phyloP scores from a whole-genome alignment of 2,329 filamentous ascomycete species.

The Rhexocercosporidium sp. region DNA sequence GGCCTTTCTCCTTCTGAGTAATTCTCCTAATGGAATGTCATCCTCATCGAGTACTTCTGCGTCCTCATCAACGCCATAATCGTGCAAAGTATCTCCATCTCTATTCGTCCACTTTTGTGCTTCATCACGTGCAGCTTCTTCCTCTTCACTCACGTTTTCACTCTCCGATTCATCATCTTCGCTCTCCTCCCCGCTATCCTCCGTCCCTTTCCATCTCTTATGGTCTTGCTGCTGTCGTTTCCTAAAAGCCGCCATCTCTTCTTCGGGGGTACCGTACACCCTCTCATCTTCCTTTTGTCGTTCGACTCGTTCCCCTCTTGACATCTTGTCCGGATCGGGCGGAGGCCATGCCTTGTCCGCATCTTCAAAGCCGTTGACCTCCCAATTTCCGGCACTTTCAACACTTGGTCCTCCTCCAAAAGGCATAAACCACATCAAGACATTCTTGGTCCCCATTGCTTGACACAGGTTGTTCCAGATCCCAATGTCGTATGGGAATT shows the following conservation, averaged over 20 bases:
- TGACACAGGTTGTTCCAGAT: slow-evolving; percentile 75
- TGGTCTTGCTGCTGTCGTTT: slow-evolving; percentile 56
- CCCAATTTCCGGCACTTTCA: slow-evolving; percentile 57
- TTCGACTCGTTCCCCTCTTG: slow-evolving; percentile 23
- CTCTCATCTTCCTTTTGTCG: slow-evolving; percentile 18
- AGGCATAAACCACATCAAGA: slow-evolving; percentile 72
- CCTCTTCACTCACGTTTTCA: slow-evolving; percentile 41
- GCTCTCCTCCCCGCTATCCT: slow-evolving; percentile 32
- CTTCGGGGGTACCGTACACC: slow-evolving; percentile 42
- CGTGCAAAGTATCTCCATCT: slow-evolving; percentile 74
- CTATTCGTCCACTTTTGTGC: slow-evolving; percentile 68
- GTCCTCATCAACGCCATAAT: slow-evolving; percentile 83
- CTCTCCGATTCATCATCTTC: slow-evolving; percentile 38
- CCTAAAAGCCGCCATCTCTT: slow-evolving; percentile 53
- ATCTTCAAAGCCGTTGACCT: slow-evolving; percentile 80
- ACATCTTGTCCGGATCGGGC: slow-evolving; percentile 64
- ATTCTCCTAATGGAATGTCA: slow-evolving; percentile 72
- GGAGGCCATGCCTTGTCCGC: slow-evolving; percentile 66
- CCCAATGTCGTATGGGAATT: slow-evolving; percentile 84
- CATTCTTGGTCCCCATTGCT: slow-evolving; percentile 74
- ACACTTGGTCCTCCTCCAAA: slow-evolving; percentile 57
- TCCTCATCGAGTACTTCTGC: slow-evolving; percentile 64
- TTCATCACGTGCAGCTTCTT: slow-evolving; percentile 52
- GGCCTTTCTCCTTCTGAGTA: slow-evolving; percentile 62
- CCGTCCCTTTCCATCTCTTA: slow-evolving; percentile 42